These are phyloP conservation scores for Cryphonectria nitschkei DNA, from an alignment of 2,329 filamentous ascomycete species.

Conservation along the genomic window DNA sequence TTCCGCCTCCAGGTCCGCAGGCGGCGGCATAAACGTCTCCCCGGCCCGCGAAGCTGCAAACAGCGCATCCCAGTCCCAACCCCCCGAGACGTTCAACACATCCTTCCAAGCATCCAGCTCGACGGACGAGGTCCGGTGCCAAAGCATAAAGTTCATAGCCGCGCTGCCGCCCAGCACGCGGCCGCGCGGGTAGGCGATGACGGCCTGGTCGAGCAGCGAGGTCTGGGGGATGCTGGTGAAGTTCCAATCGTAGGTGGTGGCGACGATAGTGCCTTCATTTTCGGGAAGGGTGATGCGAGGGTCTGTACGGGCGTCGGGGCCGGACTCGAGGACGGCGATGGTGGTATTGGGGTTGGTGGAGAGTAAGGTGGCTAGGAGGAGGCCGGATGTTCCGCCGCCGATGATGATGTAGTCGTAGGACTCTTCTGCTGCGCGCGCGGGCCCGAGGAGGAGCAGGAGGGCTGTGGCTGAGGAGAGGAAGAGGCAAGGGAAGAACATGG, in stretches of 20 bases:
- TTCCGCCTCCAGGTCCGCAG: conserved; percentile 37
- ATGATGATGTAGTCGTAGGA: conserved; percentile 43
- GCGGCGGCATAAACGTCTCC: no score
- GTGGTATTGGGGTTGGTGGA: conserved; percentile 45
- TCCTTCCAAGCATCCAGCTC: conserved; percentile 62
- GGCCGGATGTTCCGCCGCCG: conserved; percentile 58
- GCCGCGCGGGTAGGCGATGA: conserved; percentile 47
- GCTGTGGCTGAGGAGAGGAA: background rate
- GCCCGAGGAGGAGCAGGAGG: background rate
- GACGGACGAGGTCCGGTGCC: conserved; percentile 48
- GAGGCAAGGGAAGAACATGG: background rate
- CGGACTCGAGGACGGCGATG: no score
- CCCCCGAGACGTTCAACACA: conserved; percentile 35
- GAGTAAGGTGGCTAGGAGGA: conserved; percentile 53
- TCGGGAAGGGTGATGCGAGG: conserved; percentile 41
- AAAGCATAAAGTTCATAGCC: conserved; percentile 63
- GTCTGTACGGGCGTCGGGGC: conserved; percentile 38
- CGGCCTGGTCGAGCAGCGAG: conserved; percentile 41
- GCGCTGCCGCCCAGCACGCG: conserved; percentile 65
- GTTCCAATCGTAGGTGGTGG: conserved; percentile 46
- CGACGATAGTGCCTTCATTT: conserved; percentile 41
- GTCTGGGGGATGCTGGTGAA: conserved; percentile 39
- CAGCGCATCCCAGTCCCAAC: no score
- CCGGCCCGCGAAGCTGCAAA: no score
- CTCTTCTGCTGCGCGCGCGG: background rate